Percentiles rank a stretch among this genome's conserved stretches.
These are phyloP conservation scores for Boletus pseudopeckii DNA, from an alignment of 768 basidiomycete genomes.

Conservation along the genomic window DNA sequence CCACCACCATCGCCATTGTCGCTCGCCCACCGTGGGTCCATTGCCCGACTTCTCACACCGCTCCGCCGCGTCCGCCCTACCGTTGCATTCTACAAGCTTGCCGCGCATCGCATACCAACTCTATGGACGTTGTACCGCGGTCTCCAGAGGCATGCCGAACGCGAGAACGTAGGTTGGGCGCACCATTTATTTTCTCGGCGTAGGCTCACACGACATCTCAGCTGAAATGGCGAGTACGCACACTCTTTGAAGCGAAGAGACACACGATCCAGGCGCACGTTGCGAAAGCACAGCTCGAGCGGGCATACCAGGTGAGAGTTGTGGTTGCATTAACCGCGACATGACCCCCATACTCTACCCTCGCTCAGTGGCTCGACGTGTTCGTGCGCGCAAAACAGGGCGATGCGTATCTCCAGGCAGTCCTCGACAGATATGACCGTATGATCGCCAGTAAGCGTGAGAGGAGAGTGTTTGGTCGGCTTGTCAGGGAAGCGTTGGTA, in stretches of 20 bases:
- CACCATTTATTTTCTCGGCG: neutral
- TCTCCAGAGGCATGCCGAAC: conserved; percentile 54
- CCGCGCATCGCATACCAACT: conserved; percentile 73
- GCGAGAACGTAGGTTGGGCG: conserved; percentile 45
- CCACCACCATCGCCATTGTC: conserved; percentile 29
- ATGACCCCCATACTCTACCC: neutral
- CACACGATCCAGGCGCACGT: conserved; percentile 51
- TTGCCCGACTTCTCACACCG: conserved; percentile 52
- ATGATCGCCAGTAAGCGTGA: conserved; percentile 51
- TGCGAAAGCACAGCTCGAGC: conserved; percentile 45
- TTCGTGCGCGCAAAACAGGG: conserved; percentile 55
- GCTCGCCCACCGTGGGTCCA: conserved; percentile 47
- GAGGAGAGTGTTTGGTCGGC: conserved; percentile 44
- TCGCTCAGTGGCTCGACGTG: conserved; percentile 49
- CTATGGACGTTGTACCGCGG: conserved; percentile 75
- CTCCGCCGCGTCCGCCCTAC: conserved; percentile 58
- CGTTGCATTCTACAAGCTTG: conserved; percentile 64
- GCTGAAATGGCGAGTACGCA: conserved; percentile 56
- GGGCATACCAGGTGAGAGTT: conserved; percentile 54
- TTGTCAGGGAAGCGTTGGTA: conserved; percentile 53
- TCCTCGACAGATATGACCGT: conserved; percentile 56
- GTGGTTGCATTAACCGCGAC: neutral
- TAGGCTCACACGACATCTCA: conserved; percentile 24
- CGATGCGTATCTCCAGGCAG: conserved; percentile 40
- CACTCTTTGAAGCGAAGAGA: conserved; percentile 50